Conservation (phyloP, 2,329 filamentous ascomycete species). For the Tolypocladium amazonense region DNA sequence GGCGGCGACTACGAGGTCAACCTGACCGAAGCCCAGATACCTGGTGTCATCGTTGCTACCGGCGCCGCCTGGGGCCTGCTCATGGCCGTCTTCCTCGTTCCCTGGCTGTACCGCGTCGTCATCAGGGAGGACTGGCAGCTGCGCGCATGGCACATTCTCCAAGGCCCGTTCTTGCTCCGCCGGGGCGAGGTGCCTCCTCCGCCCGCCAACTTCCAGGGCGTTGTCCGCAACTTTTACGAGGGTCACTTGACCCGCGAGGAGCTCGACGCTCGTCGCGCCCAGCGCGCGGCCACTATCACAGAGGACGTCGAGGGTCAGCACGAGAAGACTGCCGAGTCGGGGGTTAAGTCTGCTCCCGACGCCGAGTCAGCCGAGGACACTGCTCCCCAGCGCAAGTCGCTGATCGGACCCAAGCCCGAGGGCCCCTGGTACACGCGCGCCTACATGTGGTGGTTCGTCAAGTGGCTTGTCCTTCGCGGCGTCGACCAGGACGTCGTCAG, state of each 20-base stretch:
- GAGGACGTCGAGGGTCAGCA: slow-evolving; percentile 14
- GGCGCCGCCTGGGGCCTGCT: slow-evolving; percentile 39
- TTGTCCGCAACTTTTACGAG: slow-evolving; percentile 43
- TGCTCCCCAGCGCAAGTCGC: slow-evolving; percentile 17
- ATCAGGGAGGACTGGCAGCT: slow-evolving; percentile 52
- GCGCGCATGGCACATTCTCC: slow-evolving; percentile 39
- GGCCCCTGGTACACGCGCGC: slow-evolving; percentile 30
- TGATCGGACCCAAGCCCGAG: slow-evolving; percentile 28
- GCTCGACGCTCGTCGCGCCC: slow-evolving; percentile 30
- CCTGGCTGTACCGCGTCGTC: slow-evolving; percentile 48
- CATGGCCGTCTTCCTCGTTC: slow-evolving; percentile 42
- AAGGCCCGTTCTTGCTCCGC: slow-evolving; percentile 41
- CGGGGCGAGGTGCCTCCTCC: slow-evolving; percentile 28
- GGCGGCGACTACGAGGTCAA: slow-evolving; percentile 33
- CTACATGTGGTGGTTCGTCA: slow-evolving; percentile 33
- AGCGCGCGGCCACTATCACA: slow-evolving; percentile 7
- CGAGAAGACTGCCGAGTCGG: slow-evolving; percentile 6
- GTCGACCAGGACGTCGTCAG: slow-evolving; percentile 30
- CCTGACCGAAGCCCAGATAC: slow-evolving; percentile 36
- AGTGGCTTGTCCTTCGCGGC: slow-evolving; percentile 36
- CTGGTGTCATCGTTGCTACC: slow-evolving; percentile 42
- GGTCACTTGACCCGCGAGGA: slow-evolving; percentile 44
- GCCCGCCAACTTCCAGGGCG: slow-evolving; percentile 29
- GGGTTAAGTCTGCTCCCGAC: slow-evolving; percentile 2
- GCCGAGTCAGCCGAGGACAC: slow-evolving; percentile 15